These are phyloP conservation scores for Xylariaceae sp. DNA, from an alignment of 2,329 filamentous ascomycete species.

Conservation along the genomic window DNA sequence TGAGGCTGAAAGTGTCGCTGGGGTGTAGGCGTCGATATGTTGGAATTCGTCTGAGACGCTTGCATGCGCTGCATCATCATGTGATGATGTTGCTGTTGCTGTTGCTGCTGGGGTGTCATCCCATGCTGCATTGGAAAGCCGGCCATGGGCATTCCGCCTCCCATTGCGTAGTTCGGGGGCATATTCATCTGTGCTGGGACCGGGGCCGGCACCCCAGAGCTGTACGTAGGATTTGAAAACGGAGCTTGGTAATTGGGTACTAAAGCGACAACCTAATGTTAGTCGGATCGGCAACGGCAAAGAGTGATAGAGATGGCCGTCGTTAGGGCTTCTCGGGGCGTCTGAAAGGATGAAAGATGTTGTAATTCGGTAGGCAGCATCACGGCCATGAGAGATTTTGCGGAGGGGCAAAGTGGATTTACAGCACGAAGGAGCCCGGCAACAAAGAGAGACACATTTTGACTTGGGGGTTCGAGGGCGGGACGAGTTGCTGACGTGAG, in stretches of 20 bases:
- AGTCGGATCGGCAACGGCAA: too few relatives aligned
- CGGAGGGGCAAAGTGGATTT: too few relatives aligned
- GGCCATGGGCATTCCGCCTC: constrained; percentile 43
- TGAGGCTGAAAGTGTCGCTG: constrained; percentile 35
- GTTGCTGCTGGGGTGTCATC: constrained; percentile 41
- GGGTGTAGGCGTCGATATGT: constrained; percentile 33
- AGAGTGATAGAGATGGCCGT: too few relatives aligned
- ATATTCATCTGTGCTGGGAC: constrained; percentile 44
- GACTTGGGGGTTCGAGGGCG: constrained; percentile 8
- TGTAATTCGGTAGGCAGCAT: too few relatives aligned
- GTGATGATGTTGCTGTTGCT: constrained; percentile 31
- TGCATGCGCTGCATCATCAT: constrained; percentile 42
- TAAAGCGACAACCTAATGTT: too few relatives aligned
- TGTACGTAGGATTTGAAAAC: constrained; percentile 53
- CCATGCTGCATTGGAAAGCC: constrained; percentile 52
- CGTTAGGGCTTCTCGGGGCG: too few relatives aligned
- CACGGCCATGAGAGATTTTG: too few relatives aligned
- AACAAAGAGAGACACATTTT: constrained; percentile 12
- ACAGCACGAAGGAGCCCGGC: background rate
- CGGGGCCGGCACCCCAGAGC: constrained; percentile 44
- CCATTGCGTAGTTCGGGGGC: constrained; percentile 53
- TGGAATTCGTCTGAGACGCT: constrained; percentile 31
- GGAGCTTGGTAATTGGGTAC: constrained; percentile 53
- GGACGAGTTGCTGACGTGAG: constrained; percentile 17
- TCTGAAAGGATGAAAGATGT: too few relatives aligned